Evolutionary conservation across 2,329 filamentous ascomycete genomes (phyloP).

Genomic region (Penicillium sp.): DNA sequence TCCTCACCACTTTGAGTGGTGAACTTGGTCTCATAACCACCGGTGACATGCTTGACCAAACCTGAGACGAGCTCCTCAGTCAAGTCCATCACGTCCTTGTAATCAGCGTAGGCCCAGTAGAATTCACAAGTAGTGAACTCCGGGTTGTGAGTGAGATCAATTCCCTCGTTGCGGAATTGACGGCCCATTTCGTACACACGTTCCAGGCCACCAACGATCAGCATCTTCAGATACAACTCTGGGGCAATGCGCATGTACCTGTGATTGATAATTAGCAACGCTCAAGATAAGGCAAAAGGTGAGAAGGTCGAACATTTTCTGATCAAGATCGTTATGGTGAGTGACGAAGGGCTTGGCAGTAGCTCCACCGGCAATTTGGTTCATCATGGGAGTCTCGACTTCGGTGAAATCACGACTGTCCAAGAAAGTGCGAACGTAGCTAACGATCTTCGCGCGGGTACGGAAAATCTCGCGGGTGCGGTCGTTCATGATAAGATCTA

Average conservation of each 20-base stretch:
- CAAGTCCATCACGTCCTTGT: constrained; percentile 85
- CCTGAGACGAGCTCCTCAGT: constrained; percentile 92
- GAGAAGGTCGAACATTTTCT: constrained; percentile 44
- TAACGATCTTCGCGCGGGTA: constrained; percentile 83
- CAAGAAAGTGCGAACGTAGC: constrained; percentile 85
- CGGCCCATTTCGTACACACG: constrained; percentile 94
- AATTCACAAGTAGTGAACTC: constrained; percentile 99
- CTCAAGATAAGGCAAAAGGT: no score
- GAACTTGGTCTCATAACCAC: constrained; percentile 81
- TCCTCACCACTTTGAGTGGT: constrained; percentile 82
- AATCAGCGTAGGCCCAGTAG: constrained; percentile 90
- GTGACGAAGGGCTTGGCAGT: constrained; percentile 94
- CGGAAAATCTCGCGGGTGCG: constrained; percentile 79
- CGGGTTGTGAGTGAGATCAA: constrained; percentile 93
- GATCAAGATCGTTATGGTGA: constrained; percentile 92
- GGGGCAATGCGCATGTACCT: constrained; percentile 94
- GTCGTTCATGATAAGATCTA: constrained; percentile 97
- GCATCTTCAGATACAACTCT: constrained; percentile 95
- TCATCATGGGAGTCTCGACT: constrained; percentile 97
- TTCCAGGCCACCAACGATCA: constrained; percentile 90
- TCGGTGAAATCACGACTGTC: constrained; percentile 86
- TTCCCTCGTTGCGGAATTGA: constrained; percentile 92
- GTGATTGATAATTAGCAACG: constrained; percentile 46
- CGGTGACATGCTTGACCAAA: constrained; percentile 85
- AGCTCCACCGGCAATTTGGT: constrained; percentile 90